Conservation (phyloP, 2,329 filamentous ascomycete species). For the Phialophora expanda region DNA sequence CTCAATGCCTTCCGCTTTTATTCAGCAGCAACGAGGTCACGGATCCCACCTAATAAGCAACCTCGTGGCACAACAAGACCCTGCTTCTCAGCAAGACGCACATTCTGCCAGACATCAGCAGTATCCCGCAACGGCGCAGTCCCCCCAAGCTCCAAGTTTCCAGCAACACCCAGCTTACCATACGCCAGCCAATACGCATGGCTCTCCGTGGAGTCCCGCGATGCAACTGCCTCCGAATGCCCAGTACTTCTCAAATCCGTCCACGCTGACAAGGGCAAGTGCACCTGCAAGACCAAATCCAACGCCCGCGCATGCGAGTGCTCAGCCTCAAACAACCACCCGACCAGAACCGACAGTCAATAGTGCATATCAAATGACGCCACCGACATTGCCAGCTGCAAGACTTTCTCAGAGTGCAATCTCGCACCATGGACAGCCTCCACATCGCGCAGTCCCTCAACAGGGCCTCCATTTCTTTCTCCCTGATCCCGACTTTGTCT, state of each 20-base stretch:
- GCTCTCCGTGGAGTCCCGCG: neutral
- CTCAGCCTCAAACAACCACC: neutral
- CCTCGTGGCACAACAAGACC: neutral
- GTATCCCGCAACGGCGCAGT: neutral
- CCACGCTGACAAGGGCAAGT: neutral
- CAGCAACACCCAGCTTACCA: neutral
- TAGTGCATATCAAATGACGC: neutral
- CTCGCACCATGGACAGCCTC: conserved; percentile 1
- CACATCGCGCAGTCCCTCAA: neutral
- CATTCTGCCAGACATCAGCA: neutral
- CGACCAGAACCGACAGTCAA: neutral
- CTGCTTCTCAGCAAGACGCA: neutral
- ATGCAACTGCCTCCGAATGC: neutral
- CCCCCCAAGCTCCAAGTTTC: neutral
- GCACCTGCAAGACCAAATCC: neutral
- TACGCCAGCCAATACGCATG: neutral
- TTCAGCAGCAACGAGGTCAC: neutral
- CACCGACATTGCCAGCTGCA: neutral
- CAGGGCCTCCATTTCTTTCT: conserved; percentile 15
- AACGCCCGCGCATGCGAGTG: neutral
- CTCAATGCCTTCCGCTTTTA: neutral
- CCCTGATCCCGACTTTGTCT: neutral
- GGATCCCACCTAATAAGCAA: neutral
- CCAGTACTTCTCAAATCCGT: neutral
- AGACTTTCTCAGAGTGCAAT: neutral